These are phyloP conservation scores for Cutaneotrichosporon mucoides DNA, from an alignment of 1,284 basidiomycete genomes.

Conservation along the genomic window DNA sequence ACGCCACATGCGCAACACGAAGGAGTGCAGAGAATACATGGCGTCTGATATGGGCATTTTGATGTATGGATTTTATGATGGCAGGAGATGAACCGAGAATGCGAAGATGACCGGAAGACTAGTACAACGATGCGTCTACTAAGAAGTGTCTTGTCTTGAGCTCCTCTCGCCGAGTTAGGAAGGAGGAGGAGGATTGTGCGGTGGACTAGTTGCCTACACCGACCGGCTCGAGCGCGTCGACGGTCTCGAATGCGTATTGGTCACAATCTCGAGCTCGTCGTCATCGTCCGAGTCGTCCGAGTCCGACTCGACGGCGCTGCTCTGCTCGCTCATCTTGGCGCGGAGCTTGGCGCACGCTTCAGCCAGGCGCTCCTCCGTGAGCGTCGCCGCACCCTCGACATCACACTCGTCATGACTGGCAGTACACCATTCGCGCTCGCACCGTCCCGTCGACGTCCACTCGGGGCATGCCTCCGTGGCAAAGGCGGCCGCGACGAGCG, in stretches of 20 bases:
- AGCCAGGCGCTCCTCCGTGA: conserved; percentile 26
- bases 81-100: too few relatives aligned
- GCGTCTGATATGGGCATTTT: too few relatives aligned
- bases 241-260: neutral
- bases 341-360: conserved; percentile 18
- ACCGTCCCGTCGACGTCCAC: neutral
- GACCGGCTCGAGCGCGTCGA: neutral
- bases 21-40: too few relatives aligned
- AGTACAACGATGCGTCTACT: too few relatives aligned
- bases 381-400: neutral
- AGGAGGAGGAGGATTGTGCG: too few relatives aligned
- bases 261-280: conserved; percentile 17
- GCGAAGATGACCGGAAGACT: too few relatives aligned
- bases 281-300: conserved; percentile 9
- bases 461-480: neutral
- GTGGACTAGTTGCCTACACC: neutral
- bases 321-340: neutral
- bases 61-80: too few relatives aligned
- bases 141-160: too few relatives aligned
- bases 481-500: neutral
- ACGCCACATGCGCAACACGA: too few relatives aligned
- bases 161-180: too few relatives aligned
- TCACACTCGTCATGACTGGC: neutral
- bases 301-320: conserved; percentile 6
- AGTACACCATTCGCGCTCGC: conserved; percentile 12